Evolutionary conservation across 192 early-diverging fungal genomes (phyloP).

Genomic region (Chytriomyces sp.): DNA sequence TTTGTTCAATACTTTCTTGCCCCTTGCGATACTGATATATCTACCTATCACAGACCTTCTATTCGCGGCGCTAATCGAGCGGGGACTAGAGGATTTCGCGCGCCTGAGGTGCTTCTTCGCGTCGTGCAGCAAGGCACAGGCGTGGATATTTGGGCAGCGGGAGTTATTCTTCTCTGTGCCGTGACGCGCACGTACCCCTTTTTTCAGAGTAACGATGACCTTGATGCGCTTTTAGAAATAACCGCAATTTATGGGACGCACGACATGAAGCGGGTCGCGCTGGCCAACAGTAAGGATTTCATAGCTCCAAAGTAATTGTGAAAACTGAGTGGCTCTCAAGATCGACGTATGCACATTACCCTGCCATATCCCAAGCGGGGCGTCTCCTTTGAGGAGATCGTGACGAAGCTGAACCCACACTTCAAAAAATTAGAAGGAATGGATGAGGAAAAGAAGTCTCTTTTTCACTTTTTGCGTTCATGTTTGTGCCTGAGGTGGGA

Average conservation of each 20-base stretch:
- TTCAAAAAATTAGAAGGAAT: conserved; percentile 39
- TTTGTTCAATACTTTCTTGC: conserved; percentile 55
- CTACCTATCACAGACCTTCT: conserved; percentile 54
- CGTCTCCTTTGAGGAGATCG: conserved; percentile 41
- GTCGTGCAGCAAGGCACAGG: conserved; percentile 75
- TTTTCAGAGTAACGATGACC: conserved; percentile 85
- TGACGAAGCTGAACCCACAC: conserved; percentile 42
- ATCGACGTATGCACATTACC: conserved; percentile 60
- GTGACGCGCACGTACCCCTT: conserved; percentile 86
- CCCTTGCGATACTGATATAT: conserved; percentile 35
- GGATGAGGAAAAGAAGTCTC: conserved; percentile 44
- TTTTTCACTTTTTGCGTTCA: conserved; percentile 61
- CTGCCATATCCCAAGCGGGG: conserved; percentile 44
- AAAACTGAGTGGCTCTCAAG: conserved; percentile 59
- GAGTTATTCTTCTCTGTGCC: conserved; percentile 81
- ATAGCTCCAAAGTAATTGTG: conserved; percentile 9
- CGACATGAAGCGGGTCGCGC: conserved; percentile 73
- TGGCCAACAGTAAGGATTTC: conserved; percentile 57
- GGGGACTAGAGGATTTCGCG: conserved; percentile 90
- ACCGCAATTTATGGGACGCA: conserved; percentile 74
- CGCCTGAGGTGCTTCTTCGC: conserved; percentile 90
- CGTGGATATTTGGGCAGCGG: conserved; percentile 92
- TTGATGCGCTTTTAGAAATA: conserved; percentile 83
- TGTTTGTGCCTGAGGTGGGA: conserved; percentile 61
- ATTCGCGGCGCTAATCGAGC: conserved; percentile 77